Conservation (phyloP, 371 early-diverging fungal species). For the Syncephalastrum contaminatum region DNA sequence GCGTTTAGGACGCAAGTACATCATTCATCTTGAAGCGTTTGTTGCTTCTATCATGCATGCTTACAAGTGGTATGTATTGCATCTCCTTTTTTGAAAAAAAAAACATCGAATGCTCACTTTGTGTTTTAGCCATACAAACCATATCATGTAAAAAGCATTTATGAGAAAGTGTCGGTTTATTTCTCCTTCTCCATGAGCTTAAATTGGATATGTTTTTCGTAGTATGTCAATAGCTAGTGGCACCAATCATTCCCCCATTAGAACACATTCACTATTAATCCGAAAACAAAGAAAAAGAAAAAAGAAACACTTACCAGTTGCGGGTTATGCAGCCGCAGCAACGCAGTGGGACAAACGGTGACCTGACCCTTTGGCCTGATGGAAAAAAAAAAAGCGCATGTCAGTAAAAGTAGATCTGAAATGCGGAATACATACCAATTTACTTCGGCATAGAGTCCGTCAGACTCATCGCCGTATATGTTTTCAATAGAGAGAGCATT, state of each 20-base stretch:
- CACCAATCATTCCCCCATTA: no score
- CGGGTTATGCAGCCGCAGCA: no score
- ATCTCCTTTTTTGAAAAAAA: neutral
- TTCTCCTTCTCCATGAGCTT: no score
- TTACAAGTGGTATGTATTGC: constrained; percentile 46
- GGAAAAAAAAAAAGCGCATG: no score
- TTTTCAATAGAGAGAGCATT: constrained; percentile 16
- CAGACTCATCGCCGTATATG: constrained; percentile 8
- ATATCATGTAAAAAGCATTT: neutral
- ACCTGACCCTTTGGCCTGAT: no score
- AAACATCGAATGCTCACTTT: neutral
- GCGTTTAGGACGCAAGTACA: constrained; percentile 85
- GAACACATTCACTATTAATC: no score
- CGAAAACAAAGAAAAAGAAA: no score
- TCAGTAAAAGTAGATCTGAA: no score
- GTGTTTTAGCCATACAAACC: neutral
- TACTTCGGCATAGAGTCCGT: constrained; percentile 19
- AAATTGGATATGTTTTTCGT: constrained; percentile 3
- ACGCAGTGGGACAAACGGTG: no score
- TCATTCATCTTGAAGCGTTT: constrained; percentile 99
- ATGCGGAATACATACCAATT: constrained; percentile 8
- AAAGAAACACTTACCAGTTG: no score
- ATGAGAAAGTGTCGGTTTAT: neutral
- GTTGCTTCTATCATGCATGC: constrained; percentile 84
- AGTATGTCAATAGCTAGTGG: neutral